phyloP scores from a whole-genome alignment of 257 asterid genomes.

The Solanum okadae region DNA sequence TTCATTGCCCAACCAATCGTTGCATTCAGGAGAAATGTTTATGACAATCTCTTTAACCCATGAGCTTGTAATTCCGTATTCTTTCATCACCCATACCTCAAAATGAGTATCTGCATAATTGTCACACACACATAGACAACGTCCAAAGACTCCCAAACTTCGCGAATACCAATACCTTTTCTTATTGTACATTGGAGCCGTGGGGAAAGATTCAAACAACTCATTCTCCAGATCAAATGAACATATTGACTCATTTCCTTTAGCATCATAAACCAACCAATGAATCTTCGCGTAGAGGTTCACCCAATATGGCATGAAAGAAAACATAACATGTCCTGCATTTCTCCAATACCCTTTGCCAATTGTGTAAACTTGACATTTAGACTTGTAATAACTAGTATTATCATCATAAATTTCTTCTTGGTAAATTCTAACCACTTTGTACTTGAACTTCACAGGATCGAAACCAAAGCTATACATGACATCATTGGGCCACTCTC shows the following conservation, averaged over 20 bases:
- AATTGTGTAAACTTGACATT: constrained; percentile 32
- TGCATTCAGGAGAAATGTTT: constrained; percentile 9
- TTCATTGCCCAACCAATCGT: constrained; percentile 18
- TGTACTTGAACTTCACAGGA: constrained; percentile 10
- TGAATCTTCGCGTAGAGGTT: constrained; percentile 34
- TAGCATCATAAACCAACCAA: constrained; percentile 36
- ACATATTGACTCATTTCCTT: constrained; percentile 28
- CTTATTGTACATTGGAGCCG: constrained; percentile 5
- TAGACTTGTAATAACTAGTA: constrained; percentile 17
- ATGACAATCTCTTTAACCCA: constrained; percentile 35
- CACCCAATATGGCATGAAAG: constrained; percentile 8
- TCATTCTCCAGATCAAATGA: constrained; percentile 45
- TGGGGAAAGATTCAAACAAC: constrained; percentile 15
- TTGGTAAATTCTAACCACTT: constrained; percentile 40
- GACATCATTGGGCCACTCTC: constrained; percentile 11
- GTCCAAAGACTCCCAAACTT: constrained; percentile 25
- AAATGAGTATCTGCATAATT: constrained; percentile 12
- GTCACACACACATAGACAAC: constrained; percentile 30
- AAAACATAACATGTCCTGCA: constrained; percentile 16
- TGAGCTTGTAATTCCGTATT: constrained; percentile 26
- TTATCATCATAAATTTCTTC: constrained; percentile 14
- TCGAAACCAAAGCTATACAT: constrained; percentile 29
- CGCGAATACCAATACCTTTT: not conserved
- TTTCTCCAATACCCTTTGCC: constrained; percentile 28
- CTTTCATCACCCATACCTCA: constrained; percentile 47